Base-by-base conservation (phyloP, 1,284 basidiomycete genomes). In the Trichosporon coremiiforme region DNA sequence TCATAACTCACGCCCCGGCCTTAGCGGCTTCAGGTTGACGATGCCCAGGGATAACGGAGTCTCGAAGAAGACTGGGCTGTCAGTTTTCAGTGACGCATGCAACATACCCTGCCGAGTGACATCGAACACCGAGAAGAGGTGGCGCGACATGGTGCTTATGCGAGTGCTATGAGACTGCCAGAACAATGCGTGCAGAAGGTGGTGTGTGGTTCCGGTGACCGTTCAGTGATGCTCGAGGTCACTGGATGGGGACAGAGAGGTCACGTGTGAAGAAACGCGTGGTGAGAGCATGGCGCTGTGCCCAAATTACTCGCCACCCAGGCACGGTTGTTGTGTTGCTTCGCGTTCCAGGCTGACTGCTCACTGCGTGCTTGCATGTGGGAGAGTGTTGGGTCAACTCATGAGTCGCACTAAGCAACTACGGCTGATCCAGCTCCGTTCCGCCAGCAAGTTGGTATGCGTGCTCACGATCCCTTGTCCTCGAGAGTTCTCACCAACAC, bases 21-120 rank as follows among this genome's bases (percentile, higher is more conserved):
- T 89, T 73, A 97, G 89, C 1, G 95, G 94, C 78, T 94, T 96
- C 73, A 96, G 87, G 80, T 97, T 97, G 63, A 96, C 94, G 74
- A 96, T 90, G 4, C 91, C 94, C 79, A 89, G 90, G 0, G 90
- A 89, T 13, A 90, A 85, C 0, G 88, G 75, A 0, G 89, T 88
- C 53, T 88, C 87, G 79, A 90, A 91, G 84, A 97, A 96, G 0
- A 88, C 89, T 79, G 76, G 25, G 69, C 31, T 4, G 45, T 68
- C 29, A 72, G 69, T 6, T 20, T 12, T n/a, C 10, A 20, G 31
- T 15, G 8, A 12, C 15, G 5, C 41, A 45, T 6, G 38, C 2
- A 8, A 64, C 76, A 65, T 60, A 81, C 81, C 83, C 82, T 95
- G 93, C 36, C 87, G 86, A 6, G 91, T 90, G 12, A 95, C 92